Evolutionary conservation across 2,329 filamentous ascomycete genomes (phyloP).

Genomic region (Fusarium armeniacum): DNA sequence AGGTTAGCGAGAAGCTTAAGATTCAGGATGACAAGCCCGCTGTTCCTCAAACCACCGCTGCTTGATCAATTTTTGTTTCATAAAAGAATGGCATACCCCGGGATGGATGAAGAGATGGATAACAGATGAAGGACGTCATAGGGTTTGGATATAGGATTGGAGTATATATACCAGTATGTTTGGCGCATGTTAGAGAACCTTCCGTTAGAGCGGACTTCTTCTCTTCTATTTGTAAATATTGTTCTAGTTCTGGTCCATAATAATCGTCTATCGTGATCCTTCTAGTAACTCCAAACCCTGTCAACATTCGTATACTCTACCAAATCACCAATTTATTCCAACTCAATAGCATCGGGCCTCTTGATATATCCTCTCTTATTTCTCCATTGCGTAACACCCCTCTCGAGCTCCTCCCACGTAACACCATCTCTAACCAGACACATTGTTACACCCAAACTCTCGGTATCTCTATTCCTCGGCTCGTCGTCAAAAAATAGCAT

Average conservation of each 20-base stretch:
- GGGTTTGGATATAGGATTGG: not conserved
- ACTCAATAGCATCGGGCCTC: conserved; percentile 22
- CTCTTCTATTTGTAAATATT: conserved; percentile 4
- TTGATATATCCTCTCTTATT: conserved; percentile 69
- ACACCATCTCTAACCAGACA: conserved; percentile 85
- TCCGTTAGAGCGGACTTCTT: conserved; percentile 17
- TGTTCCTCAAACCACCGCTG: conserved; percentile 27
- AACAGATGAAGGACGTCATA: conserved; percentile 7
- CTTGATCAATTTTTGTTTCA: conserved; percentile 18
- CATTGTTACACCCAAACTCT: conserved; percentile 85
- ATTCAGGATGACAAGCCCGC: conserved; percentile 47
- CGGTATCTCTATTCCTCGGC: conserved; percentile 85
- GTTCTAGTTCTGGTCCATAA: not conserved
- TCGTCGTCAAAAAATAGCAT: conserved; percentile 99
- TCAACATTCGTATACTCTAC: not conserved
- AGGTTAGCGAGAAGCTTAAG: conserved; percentile 53
- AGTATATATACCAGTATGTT: conserved; percentile 26
- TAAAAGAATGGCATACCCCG: conserved; percentile 36
- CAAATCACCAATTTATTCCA: conserved; percentile 5
- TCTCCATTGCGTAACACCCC: conserved; percentile 85
- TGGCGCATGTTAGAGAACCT: conserved; percentile 30
- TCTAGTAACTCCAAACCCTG: conserved; percentile 5
- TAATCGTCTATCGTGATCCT: not conserved
- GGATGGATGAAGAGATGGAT: not conserved
- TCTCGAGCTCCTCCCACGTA: conserved; percentile 80